These are phyloP conservation scores for Amanita muscaria DNA, from an alignment of 768 basidiomycete genomes.

Conservation along the genomic window DNA sequence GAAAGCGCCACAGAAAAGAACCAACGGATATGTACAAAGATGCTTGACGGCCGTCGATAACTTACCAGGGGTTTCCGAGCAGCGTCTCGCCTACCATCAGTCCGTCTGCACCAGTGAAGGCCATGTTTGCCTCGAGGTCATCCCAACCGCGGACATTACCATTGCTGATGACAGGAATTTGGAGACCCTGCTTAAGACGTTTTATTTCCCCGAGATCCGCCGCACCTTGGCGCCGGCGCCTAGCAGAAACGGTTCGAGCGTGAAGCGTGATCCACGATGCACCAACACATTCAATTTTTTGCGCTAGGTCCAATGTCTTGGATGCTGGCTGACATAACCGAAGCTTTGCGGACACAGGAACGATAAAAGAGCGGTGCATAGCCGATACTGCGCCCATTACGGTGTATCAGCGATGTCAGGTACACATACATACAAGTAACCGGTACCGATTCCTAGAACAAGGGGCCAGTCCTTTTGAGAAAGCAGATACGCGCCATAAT, in stretches of 20 bases:
- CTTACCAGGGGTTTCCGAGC: slow-evolving; percentile 63
- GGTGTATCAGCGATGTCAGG: neutral
- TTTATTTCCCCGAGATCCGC: slow-evolving; percentile 59
- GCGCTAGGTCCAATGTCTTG: slow-evolving; percentile 48
- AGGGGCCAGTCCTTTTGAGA: slow-evolving; percentile 65
- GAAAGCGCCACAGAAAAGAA: neutral
- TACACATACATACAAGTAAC: neutral
- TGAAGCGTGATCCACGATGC: slow-evolving; percentile 68
- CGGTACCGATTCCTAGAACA: slow-evolving; percentile 52
- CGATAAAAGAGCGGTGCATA: slow-evolving; percentile 51
- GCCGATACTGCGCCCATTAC: slow-evolving; percentile 40
- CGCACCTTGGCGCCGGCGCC: slow-evolving; percentile 60
- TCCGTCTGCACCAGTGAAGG: slow-evolving; percentile 57
- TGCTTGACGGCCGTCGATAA: neutral
- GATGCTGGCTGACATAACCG: slow-evolving; percentile 45
- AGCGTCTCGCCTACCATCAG: slow-evolving; percentile 79
- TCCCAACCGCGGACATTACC: slow-evolving; percentile 62
- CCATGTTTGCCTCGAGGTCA: slow-evolving; percentile 47
- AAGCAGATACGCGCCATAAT: slow-evolving; percentile 72
- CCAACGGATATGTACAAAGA: slow-evolving; percentile 8
- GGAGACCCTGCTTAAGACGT: slow-evolving; percentile 39
- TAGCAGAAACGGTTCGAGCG: slow-evolving; percentile 63
- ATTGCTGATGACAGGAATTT: slow-evolving; percentile 63
- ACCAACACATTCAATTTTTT: slow-evolving; percentile 53
- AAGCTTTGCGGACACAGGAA: slow-evolving; percentile 62